These are phyloP conservation scores for Trametes cubensis DNA, from an alignment of 768 basidiomycete species.

Conservation along the genomic window DNA sequence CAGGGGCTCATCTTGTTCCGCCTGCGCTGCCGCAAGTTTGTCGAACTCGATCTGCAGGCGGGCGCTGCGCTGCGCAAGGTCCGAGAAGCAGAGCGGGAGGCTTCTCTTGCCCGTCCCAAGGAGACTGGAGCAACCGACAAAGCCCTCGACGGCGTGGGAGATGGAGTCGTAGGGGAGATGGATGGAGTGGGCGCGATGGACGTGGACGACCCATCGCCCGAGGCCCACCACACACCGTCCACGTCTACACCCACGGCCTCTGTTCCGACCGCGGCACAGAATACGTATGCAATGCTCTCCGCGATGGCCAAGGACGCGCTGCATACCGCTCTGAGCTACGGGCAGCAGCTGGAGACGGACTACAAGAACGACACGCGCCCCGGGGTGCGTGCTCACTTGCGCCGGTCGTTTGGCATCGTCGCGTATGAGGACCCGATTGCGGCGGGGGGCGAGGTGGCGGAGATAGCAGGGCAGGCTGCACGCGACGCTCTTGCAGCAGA, in stretches of 20 bases:
- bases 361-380: slow-evolving; percentile 65
- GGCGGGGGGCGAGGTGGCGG: slow-evolving; percentile 64
- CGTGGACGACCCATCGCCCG: slow-evolving; percentile 56
- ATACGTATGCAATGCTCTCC: slow-evolving; percentile 17
- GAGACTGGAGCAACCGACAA: slow-evolving; percentile 2
- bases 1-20: slow-evolving; percentile 77
- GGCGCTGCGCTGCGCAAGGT: slow-evolving; percentile 69
- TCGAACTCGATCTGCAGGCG: slow-evolving; percentile 77
- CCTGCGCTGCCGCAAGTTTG: slow-evolving; percentile 81
- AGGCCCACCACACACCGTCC: slow-evolving; percentile 29
- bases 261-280: slow-evolving; percentile 25
- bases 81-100: slow-evolving; percentile 43
- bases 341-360: slow-evolving; percentile 67
- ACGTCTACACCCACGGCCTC: slow-evolving; percentile 21
- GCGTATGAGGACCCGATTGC: slow-evolving; percentile 77
- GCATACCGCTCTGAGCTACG: slow-evolving; percentile 71
- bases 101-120: slow-evolving; percentile 23
- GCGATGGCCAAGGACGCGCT: slow-evolving; percentile 52
- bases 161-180: slow-evolving; percentile 42
- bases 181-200: slow-evolving; percentile 50
- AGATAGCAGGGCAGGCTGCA: slow-evolving; percentile 69
- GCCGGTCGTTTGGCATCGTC: slow-evolving; percentile 76
- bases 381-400: slow-evolving; percentile 67
- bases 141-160: slow-evolving; percentile 35
- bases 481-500: slow-evolving; percentile 70